Percentiles rank a stretch among this genome's conserved stretches.
Evolutionary conservation across 805 yeast genomes (phyloP).

Genomic region (Myxozyma vanderwaltii): DNA sequence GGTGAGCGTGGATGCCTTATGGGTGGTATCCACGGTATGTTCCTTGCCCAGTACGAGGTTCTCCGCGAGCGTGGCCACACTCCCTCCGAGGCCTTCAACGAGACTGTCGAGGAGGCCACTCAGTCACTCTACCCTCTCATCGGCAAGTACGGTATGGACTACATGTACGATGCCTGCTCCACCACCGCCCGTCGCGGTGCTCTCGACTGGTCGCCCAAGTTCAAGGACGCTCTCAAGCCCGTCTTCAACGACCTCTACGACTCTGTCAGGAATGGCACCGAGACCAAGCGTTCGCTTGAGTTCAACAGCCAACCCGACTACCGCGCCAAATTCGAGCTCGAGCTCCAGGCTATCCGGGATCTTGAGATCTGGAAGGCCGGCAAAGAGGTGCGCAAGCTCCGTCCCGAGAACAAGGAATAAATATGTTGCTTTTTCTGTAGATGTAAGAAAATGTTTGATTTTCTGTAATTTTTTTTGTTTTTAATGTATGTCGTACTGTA

Average conservation of each 20-base stretch:
- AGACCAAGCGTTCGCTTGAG: conserved; percentile 96
- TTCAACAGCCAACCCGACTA: conserved; percentile 98
- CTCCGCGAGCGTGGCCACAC: conserved; percentile 99
- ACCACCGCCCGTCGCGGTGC: conserved; percentile 99
- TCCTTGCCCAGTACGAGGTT: conserved; percentile 99
- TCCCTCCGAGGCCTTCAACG: conserved; percentile 99
- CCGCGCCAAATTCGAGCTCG: conserved; percentile 94
- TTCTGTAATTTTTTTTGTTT: too few species aligned
- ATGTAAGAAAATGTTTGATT: not conserved
- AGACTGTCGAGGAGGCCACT: conserved; percentile 99
- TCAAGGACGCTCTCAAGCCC: conserved; percentile 98
- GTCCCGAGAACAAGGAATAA: conserved; percentile 87
- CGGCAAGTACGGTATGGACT: conserved; percentile 99
- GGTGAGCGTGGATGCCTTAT: conserved; percentile 98
- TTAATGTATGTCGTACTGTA: not conserved
- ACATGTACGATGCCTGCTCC: conserved; percentile 99
- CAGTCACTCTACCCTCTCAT: conserved; percentile 98
- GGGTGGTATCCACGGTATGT: conserved; percentile 93
- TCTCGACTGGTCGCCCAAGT: conserved; percentile 98
- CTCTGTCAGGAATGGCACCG: conserved; percentile 92
- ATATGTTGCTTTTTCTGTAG: not conserved
- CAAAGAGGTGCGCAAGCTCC: conserved; percentile 98
- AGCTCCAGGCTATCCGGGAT: conserved; percentile 87
- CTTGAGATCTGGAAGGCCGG: conserved; percentile 99
- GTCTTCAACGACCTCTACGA: conserved; percentile 95